These are phyloP conservation scores for Plantago rigida DNA, from an alignment of 305 asterid genomes.

Conservation along the genomic window DNA sequence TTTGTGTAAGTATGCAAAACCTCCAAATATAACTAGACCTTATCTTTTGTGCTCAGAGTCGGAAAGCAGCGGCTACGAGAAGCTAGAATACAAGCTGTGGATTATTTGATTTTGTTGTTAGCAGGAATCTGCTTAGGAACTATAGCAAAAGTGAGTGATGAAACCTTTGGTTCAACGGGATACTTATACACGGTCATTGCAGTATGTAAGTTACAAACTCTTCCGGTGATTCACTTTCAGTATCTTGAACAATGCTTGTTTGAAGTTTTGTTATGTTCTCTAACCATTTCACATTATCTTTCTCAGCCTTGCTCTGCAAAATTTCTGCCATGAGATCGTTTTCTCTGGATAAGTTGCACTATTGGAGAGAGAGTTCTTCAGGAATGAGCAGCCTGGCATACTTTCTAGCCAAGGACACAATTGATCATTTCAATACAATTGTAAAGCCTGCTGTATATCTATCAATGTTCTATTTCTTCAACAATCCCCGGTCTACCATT, in stretches of 20 bases:
- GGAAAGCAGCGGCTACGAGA: constrained; percentile 69
- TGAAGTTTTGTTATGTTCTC: constrained; percentile 11
- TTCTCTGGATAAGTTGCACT: constrained; percentile 62
- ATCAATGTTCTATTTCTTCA: constrained; percentile 78
- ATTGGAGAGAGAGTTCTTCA: constrained; percentile 76
- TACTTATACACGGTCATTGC: constrained; percentile 74
- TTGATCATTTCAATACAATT: constrained; percentile 64
- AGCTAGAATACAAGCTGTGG: constrained; percentile 64
- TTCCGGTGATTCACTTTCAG: not conserved
- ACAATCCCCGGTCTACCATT: constrained; percentile 64
- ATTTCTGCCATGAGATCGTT: constrained; percentile 72
- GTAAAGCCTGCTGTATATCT: constrained; percentile 68
- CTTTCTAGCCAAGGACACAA: constrained; percentile 64
- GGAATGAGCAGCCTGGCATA: constrained; percentile 78
- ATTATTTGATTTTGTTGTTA: constrained; percentile 51
- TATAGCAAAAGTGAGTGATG: constrained; percentile 75
- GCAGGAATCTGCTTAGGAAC: constrained; percentile 77
- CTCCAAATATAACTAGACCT: not conserved
- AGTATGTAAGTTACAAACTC: constrained; percentile 47
- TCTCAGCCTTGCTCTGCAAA: constrained; percentile 53
- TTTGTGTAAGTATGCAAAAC: too few relatives aligned
- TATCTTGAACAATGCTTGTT: not conserved
- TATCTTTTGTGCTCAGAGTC: constrained; percentile 30
- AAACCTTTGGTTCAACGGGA: constrained; percentile 62
- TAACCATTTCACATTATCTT: not conserved